These are phyloP conservation scores for Polygonum aviculare DNA, from an alignment of 148 eudicot species.

Conservation along the genomic window DNA sequence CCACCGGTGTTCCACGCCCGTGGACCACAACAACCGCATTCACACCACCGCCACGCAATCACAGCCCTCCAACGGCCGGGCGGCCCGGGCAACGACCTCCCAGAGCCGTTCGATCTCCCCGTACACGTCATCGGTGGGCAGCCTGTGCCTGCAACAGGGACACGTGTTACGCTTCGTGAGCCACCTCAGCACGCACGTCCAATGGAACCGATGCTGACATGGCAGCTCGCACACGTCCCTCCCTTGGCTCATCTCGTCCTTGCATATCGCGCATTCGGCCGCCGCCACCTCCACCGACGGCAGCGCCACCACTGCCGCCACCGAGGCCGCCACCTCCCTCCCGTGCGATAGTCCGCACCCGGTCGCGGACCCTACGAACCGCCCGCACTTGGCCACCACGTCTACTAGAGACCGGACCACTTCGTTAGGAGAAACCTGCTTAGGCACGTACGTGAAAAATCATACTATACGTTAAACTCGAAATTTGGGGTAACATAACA, in stretches of 20 bases:
- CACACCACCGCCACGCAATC: background rate
- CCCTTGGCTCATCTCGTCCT: slow-evolving; percentile 61
- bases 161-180: slow-evolving; percentile 65
- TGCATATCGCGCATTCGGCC: slow-evolving; percentile 63
- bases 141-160: slow-evolving; percentile 64
- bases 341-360: slow-evolving; percentile 21
- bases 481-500: no score
- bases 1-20: no score
- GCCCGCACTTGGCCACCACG: slow-evolving; percentile 35
- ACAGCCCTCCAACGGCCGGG: background rate
- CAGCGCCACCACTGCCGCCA: slow-evolving; percentile 42
- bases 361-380: slow-evolving; percentile 24
- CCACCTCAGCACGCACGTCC: slow-evolving; percentile 85
- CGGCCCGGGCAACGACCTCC: slow-evolving; percentile 44
- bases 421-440: slow-evolving; percentile 16
- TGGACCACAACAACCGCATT: no score
- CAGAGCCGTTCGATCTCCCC: slow-evolving; percentile 71
- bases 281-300: slow-evolving; percentile 41
- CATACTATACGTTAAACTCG: no score
- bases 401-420: slow-evolving; percentile 38
- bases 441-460: background rate
- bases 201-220: slow-evolving; percentile 72
- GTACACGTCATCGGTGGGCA: slow-evolving; percentile 66
- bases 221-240: slow-evolving; percentile 84
- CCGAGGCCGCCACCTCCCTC: slow-evolving; percentile 30